Evolutionary conservation across 805 yeast species (phyloP).

Genomic region (Ogataea methylovora): DNA sequence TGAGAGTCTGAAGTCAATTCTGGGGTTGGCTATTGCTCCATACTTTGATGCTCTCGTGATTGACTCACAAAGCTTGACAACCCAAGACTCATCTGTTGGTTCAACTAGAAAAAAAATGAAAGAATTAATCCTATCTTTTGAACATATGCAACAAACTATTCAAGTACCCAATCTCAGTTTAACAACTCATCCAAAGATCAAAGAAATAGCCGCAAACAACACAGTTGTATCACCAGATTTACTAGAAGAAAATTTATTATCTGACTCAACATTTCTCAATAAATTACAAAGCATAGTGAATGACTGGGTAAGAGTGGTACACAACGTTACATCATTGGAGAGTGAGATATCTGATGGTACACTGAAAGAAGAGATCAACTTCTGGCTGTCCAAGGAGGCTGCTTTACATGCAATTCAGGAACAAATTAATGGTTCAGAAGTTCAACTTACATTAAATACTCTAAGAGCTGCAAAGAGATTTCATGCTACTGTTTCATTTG

Average conservation of each 20-base stretch:
- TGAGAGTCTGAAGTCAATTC: constrained; percentile 49
- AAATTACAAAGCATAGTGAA: constrained; percentile 63
- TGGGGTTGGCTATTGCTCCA: constrained; percentile 60
- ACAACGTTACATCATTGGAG: constrained; percentile 43
- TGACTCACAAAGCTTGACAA: constrained; percentile 12
- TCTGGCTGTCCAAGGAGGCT: constrained; percentile 69
- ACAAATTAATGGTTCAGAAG: constrained; percentile 50
- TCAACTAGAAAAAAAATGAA: constrained; percentile 55
- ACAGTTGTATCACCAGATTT: too few relatives aligned
- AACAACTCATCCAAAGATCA: constrained; percentile 45
- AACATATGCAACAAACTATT: constrained; percentile 58
- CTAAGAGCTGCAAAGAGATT: constrained; percentile 68
- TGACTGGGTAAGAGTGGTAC: constrained; percentile 63
- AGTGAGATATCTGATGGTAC: constrained; percentile 51
- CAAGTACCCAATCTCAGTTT: constrained; percentile 58
- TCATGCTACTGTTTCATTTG: constrained; percentile 67
- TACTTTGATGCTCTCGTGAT: constrained; percentile 44
- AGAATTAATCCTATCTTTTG: constrained; percentile 61
- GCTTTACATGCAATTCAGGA: constrained; percentile 47
- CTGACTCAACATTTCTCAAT: constrained; percentile 55
- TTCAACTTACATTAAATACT: constrained; percentile 49
- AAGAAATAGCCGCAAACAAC: constrained; percentile 25
- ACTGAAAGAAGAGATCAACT: constrained; percentile 58
- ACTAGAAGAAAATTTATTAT: too few relatives aligned
- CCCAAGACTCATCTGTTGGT: constrained; percentile 17